phyloP scores from a whole-genome alignment of 2,329 filamentous ascomycete genomes.

The Ophiostoma sp. region DNA sequence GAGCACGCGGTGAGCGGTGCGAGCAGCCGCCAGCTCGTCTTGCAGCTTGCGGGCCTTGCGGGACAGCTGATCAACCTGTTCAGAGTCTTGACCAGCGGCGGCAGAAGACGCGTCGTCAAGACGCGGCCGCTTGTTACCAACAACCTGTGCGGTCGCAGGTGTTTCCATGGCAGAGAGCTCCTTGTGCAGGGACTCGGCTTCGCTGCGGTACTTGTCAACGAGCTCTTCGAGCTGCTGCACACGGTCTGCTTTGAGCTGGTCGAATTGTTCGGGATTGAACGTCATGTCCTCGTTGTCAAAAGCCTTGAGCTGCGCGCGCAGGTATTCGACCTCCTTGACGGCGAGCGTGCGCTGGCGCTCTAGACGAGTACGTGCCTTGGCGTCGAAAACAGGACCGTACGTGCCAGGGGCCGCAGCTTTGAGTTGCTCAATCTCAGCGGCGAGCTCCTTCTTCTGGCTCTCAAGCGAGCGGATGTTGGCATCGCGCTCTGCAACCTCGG shows the following conservation, averaged over 20 bases:
- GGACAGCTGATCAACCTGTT: slow-evolving; percentile 69
- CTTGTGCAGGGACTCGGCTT: slow-evolving; percentile 66
- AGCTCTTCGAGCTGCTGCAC: slow-evolving; percentile 79
- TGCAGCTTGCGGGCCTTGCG: slow-evolving; percentile 85
- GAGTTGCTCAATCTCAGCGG: slow-evolving; percentile 64
- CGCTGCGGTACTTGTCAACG: slow-evolving; percentile 77
- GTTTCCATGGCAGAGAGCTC: slow-evolving; percentile 64
- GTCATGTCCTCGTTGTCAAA: slow-evolving; percentile 85
- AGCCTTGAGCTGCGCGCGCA: slow-evolving; percentile 84
- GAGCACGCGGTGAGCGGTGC: slow-evolving; percentile 64
- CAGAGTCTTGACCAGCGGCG: slow-evolving; percentile 39
- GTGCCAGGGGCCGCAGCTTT: slow-evolving; percentile 42
- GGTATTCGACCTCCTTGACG: slow-evolving; percentile 87
- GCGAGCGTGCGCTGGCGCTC: slow-evolving; percentile 82
- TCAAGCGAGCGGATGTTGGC: slow-evolving; percentile 67
- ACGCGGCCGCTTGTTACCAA: slow-evolving; percentile 59
- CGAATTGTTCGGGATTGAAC: slow-evolving; percentile 72
- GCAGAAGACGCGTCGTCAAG: slow-evolving; percentile 50
- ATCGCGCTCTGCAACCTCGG: slow-evolving; percentile 72
- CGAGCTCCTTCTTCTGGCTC: slow-evolving; percentile 59
- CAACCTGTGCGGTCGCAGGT: slow-evolving; percentile 31
- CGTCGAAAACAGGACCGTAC: slow-evolving; percentile 31
- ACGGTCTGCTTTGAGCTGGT: slow-evolving; percentile 67
- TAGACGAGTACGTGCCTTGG: slow-evolving; percentile 67
- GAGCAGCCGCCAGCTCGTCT: slow-evolving; percentile 63